phyloP scores from a whole-genome alignment of 2,329 filamentous ascomycete genomes.

The Phaeomoniella chlamydospora region DNA sequence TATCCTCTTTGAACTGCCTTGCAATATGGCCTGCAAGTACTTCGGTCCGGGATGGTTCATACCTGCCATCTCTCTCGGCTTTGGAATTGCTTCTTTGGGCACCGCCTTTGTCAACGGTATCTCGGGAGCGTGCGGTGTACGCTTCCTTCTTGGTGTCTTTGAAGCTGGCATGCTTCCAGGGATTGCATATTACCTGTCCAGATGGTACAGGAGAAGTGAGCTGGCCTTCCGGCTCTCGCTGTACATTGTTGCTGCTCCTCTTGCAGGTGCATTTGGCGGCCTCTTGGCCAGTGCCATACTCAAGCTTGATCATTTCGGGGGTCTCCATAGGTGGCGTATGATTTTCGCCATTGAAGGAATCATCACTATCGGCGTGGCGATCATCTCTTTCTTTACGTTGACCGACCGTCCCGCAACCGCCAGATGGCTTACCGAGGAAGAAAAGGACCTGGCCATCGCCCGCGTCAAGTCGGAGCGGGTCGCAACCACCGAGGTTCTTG shows the following conservation, averaged over 20 bases:
- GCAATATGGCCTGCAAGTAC: constrained; percentile 54
- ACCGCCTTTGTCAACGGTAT: constrained; percentile 51
- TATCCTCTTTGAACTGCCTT: constrained; percentile 58
- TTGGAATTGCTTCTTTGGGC: constrained; percentile 48
- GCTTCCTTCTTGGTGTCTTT: constrained; percentile 40
- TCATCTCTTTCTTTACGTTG: constrained; percentile 48
- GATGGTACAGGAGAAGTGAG: constrained; percentile 59
- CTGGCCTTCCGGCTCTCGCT: constrained; percentile 52
- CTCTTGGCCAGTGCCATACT: constrained; percentile 52
- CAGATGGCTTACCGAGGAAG: constrained; percentile 48
- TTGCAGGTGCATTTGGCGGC: constrained; percentile 59
- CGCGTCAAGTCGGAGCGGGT: constrained; percentile 56
- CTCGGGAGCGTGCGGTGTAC: constrained; percentile 40
- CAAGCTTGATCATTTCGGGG: constrained; percentile 42
- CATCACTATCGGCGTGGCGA: constrained; percentile 41
- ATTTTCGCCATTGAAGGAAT: constrained; percentile 61
- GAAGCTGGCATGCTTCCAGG: constrained; percentile 63
- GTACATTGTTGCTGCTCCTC: constrained; percentile 56
- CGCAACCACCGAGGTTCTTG: constrained; percentile 46
- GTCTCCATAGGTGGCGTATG: constrained; percentile 49
- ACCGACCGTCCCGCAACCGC: constrained; percentile 57
- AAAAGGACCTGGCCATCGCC: constrained; percentile 52
- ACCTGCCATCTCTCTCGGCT: constrained; percentile 45
- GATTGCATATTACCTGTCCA: constrained; percentile 51
- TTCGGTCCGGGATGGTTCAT: constrained; percentile 61